phyloP scores from a whole-genome alignment of 2,329 filamentous ascomycete genomes.

The Trichoderma afroharzianum region DNA sequence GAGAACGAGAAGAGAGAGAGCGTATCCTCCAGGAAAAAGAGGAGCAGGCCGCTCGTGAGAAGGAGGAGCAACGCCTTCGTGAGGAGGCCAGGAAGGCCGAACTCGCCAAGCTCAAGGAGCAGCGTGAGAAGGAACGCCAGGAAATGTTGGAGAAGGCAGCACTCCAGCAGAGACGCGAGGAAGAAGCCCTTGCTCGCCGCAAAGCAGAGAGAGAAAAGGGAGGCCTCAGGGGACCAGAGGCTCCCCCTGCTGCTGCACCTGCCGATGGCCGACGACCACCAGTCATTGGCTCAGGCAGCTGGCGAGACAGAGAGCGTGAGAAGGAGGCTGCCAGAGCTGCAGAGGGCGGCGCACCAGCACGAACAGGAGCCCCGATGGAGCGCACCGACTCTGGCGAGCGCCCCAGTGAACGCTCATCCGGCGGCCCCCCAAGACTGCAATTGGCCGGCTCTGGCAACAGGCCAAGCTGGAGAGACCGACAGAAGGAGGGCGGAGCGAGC shows the following conservation, averaged over 20 bases:
- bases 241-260: background rate
- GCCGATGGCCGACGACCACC: conserved; percentile 30
- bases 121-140: conserved; percentile 64
- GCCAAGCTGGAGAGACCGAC: conserved; percentile 70
- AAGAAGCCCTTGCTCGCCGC: conserved; percentile 77
- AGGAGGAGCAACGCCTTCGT: conserved; percentile 74
- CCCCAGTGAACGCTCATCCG: conserved; percentile 39
- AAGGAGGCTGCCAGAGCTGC: conserved; percentile 28
- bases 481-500: conserved; percentile 39
- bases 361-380: conserved; percentile 35
- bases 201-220: conserved; percentile 60
- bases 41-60: conserved; percentile 75
- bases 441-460: conserved; percentile 58
- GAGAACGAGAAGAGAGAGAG: conserved; percentile 81
- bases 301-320: conserved; percentile 40
- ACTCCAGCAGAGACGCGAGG: conserved; percentile 76
- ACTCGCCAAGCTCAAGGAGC: conserved; percentile 63
- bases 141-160: conserved; percentile 62
- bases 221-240: conserved; percentile 28
- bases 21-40: conserved; percentile 75
- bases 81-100: conserved; percentile 77
- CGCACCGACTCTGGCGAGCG: conserved; percentile 47
- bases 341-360: conserved; percentile 23
- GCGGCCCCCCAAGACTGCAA: conserved; percentile 58
- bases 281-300: conserved; percentile 37